A percentile compares a stretch with the other conserved stretches of the same genome.
Conservation (phyloP, 2,329 filamentous ascomycete genomes). For the Trichoderma simmonsii region DNA sequence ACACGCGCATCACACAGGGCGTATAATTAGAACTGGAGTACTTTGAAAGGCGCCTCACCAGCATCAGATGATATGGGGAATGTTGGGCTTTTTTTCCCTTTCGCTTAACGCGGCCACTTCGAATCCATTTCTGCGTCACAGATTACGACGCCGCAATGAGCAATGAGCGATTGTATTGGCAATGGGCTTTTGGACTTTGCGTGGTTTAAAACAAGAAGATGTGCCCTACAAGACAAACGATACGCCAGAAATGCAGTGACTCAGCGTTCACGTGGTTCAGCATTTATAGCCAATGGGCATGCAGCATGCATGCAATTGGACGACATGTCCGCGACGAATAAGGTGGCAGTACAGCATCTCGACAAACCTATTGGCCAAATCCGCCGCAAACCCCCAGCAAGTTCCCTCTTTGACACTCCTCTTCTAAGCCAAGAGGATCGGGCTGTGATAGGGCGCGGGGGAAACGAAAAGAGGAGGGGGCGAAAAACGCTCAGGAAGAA, state of each 20-base stretch:
- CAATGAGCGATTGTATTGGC: background rate
- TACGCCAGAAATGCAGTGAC: background rate
- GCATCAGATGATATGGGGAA: background rate
- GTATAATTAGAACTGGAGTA: background rate
- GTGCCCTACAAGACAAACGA: background rate
- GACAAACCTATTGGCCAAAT: background rate
- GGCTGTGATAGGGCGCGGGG: background rate
- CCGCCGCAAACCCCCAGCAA: background rate
- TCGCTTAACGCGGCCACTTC: background rate
- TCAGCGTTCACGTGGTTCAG: background rate
- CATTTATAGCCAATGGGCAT: slow-evolving; percentile 6
- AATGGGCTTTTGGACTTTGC: background rate
- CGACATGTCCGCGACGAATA: slow-evolving; percentile 2
- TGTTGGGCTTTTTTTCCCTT: background rate
- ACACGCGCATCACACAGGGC: slow-evolving; percentile 10
- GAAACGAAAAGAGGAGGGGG: background rate
- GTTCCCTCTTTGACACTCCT: background rate
- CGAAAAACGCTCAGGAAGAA: background rate
- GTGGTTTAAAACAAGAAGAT: background rate
- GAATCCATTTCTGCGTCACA: background rate
- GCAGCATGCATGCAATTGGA: background rate
- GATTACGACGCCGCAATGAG: background rate
- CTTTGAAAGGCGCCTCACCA: background rate
- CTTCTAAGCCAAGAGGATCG: background rate
- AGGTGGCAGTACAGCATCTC: background rate